phyloP scores from a whole-genome alignment of 2,329 filamentous ascomycete genomes.

The Scedosporium aurantiacum region DNA sequence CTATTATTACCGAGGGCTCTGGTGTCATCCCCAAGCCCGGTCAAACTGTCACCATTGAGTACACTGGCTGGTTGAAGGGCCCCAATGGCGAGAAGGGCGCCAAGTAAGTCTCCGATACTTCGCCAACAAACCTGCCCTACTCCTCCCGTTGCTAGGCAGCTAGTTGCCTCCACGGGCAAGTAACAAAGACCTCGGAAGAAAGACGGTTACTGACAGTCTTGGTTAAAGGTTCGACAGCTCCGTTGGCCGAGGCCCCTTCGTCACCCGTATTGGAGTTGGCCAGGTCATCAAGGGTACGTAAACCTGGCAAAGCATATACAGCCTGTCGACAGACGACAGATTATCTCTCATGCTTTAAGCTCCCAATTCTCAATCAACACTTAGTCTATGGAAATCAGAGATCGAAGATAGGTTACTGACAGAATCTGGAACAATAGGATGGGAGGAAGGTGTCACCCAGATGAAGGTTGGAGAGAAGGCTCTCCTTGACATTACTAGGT shows the following conservation, averaged over 20 bases:
- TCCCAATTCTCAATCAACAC: not conserved
- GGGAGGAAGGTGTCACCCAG: slow-evolving; percentile 71
- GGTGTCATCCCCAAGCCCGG: slow-evolving; percentile 50
- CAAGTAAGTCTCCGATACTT: no score
- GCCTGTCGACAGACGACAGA: no score
- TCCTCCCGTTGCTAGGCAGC: no score
- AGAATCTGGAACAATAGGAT: slow-evolving; percentile 39
- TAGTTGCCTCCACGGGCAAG: no score
- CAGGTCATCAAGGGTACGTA: slow-evolving; percentile 72
- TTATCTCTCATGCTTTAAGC: no score
- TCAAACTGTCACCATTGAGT: slow-evolving; percentile 76
- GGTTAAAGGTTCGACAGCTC: slow-evolving; percentile 78
- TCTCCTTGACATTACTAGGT: slow-evolving; percentile 70
- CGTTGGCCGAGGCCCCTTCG: slow-evolving; percentile 63
- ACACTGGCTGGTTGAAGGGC: slow-evolving; percentile 81
- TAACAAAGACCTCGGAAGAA: no score
- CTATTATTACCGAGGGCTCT: slow-evolving; percentile 48
- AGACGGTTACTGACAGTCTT: not conserved
- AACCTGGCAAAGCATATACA: no score
- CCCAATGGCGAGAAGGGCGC: slow-evolving; percentile 51
- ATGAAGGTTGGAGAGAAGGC: slow-evolving; percentile 92
- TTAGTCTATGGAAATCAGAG: not conserved
- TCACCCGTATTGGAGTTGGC: slow-evolving; percentile 68
- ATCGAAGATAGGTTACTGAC: not conserved
- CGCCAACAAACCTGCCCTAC: not conserved